Base-by-base conservation (phyloP, 805 yeast species). In the Metschnikowia shivogae region DNA sequence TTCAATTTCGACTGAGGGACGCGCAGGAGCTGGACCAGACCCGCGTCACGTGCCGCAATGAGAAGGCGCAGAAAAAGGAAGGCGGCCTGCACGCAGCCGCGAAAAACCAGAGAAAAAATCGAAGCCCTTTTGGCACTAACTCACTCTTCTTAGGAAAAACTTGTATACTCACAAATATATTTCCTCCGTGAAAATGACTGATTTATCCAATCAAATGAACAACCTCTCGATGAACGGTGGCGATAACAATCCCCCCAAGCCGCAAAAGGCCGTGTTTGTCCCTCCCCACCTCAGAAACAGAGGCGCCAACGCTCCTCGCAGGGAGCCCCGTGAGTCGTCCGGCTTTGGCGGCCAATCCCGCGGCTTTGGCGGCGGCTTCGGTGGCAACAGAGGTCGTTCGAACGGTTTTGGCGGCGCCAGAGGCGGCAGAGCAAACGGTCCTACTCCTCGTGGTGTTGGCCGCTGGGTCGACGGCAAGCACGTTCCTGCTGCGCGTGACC, bases 391-490 rank as follows among this genome's bases (percentile, higher is more conserved):
- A 50, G 60, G 66, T 49, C 62, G 56, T 41, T 58, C 62, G 30
- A 34, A 44, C 36, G 65, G 72, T 40, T 61, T 65, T 51, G 61
- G 55, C 39, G 59, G 62, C 44, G 46, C 45, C 36, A 49, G 57
- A 32, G 52, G 54, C 39, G 50, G 54, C 22, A 44, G 34, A 29
- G 48, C 43, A 34, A 42, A 44, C 42, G 54, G 57, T 36, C 52
- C 64, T 46, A 39, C 44, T 29, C 62, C 65, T 37, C 66, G 72
- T 53, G 84, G 84, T 54, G 84, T 80, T 55, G 99, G 99, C 58
- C 75, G 76, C 53, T 93, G 89, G 79, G 83, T 74, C 44, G 85
- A 89, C 62, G 98, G 97, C 57, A 80, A 80, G 62, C 98, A 92
- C 65, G 74, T 81, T 54, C 95, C 95, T 47, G 88, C 95, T 49